Evolutionary conservation across 306 rosid genomes (phyloP), one percentile per base, ranked within the genome.

Genomic region (Styphnolobium japonicum): DNA sequence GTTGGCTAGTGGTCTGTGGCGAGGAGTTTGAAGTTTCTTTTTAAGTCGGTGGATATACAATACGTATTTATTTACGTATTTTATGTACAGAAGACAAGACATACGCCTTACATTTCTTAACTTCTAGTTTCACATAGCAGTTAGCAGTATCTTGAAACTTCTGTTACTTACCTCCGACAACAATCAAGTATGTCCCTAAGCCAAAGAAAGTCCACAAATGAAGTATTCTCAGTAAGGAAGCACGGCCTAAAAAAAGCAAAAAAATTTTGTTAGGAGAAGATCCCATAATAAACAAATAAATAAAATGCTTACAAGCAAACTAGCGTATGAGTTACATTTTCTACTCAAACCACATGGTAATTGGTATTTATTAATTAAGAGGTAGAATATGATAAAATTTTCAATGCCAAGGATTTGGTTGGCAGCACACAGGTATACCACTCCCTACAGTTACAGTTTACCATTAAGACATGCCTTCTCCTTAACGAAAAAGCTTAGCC

Each of bases 401-500:
- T 27, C 31, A 16, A 21, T 39, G 16, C 64, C 48, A 71, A 18
- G 16, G 21, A 34, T 71, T 33, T 49, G 34, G 22, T 33, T 8
- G 55, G 33, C 43, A 58, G 64, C 76, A 42, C 60, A 25, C 27
- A 69, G 22, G 16, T 1, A 29, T 18, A 62, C 48, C 46, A 57
- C 36, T 46, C 57, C 53, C 65, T 33, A 58, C 74, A 71, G 53
- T 71, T 78, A 80, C 83, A 40, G 55, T 8, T 52, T 66, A 31
- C 56, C 71, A 49, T 66, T 21, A 37, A 11, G 58, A 43, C 19
- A 63, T 76, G 40, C 14, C 83, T 83, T 80, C 66, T 49, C 46
- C 87, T 86, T 83, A 34, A 83, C 56, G 83, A 22, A 42, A 76
- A 75, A 84, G 85, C 73, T 71, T 77, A 70, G 31, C 14, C 9